Evolutionary conservation across 2,329 filamentous ascomycete genomes (phyloP), one percentile per base, ranked within the genome.

Genomic region (Orbilia quercus): DNA sequence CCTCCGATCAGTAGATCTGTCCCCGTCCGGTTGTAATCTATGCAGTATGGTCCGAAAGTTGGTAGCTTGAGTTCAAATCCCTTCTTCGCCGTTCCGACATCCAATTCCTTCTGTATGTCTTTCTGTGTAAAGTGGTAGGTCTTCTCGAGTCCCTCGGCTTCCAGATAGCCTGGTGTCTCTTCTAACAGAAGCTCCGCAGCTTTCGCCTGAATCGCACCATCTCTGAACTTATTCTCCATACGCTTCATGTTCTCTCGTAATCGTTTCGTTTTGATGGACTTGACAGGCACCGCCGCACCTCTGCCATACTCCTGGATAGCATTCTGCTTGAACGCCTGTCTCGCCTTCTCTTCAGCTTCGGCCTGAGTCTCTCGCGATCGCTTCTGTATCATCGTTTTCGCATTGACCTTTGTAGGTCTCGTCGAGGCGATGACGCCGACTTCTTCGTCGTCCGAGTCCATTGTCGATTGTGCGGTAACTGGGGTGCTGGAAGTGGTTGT

Each of bases 111-210:
- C 77, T 85, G 84, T 75, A 99, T 93, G 1, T 97, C 92, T 76
- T 92, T 88, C 81, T 99, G 95, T 73, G 91, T 88, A 53, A 97
- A 90, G 81, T 91, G 93, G 83, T 96, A 98, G 18, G 95, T 99
- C 79, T 89, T 85, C 81, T 99, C 95, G 74, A 99, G 84, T 93
- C 93, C 86, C 80, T 99, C 95, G 1, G 94, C 85, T 81, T 98
- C 91, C 64, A 99, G 83, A 78, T 96, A 96, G 5, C 95, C 95
- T 9, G 86, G 83, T 5, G 89, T 87, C 80, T 96, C 91, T 81
- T 98, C 94, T 62, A 96, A 86, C 77, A 99, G 83, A 66, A 99
- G 95, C 82, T 99, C 95, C 20, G 94, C 92, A 84, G 97, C 94
- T 82, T 96, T 96, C 14, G 95, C 92, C 80, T 91, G 89, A 36